These are phyloP conservation scores for Boletus coccyginus DNA, from an alignment of 768 basidiomycete genomes.

Conservation along the genomic window DNA sequence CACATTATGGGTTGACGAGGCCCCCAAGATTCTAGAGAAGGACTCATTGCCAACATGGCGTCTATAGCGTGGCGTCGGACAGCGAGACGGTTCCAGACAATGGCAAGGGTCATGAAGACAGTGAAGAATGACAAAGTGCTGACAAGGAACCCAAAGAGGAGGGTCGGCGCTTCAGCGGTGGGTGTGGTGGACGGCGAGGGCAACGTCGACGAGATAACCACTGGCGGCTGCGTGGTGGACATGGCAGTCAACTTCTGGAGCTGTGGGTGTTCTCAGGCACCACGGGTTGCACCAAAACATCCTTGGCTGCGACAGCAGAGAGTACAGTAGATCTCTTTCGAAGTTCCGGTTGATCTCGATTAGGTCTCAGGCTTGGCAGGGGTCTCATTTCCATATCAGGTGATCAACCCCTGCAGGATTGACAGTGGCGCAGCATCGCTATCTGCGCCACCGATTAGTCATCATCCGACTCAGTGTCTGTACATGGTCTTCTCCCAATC, in stretches of 20 bases:
- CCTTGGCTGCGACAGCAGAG: background rate
- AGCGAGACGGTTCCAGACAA: slow-evolving; percentile 34
- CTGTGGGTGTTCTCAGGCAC: slow-evolving; percentile 16
- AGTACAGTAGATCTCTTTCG: background rate
- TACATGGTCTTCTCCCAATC: slow-evolving; percentile 96
- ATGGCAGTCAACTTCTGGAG: slow-evolving; percentile 15
- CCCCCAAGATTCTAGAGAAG: background rate
- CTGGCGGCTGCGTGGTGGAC: slow-evolving; percentile 17
- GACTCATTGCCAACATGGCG: slow-evolving; percentile 7
- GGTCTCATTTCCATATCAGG: background rate
- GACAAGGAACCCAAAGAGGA: slow-evolving; percentile 34
- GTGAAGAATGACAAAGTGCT: slow-evolving; percentile 31
- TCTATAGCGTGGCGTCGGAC: slow-evolving; percentile 29
- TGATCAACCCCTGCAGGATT: slow-evolving; percentile 1
- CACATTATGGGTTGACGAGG: slow-evolving; percentile 21
- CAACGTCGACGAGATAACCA: background rate
- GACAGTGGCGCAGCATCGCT: slow-evolving; percentile 3
- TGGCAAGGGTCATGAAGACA: slow-evolving; percentile 29
- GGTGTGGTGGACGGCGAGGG: slow-evolving; percentile 5
- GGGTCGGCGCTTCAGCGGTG: slow-evolving; percentile 17
- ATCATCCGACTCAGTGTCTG: slow-evolving; percentile 41
- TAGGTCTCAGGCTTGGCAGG: slow-evolving; percentile 1
- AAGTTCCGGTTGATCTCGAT: slow-evolving; percentile 14
- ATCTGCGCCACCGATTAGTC: slow-evolving; percentile 19
- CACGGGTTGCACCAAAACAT: background rate